phyloP scores from a whole-genome alignment of 176 grass and related monocot species.

The Panicum miliaceum region DNA sequence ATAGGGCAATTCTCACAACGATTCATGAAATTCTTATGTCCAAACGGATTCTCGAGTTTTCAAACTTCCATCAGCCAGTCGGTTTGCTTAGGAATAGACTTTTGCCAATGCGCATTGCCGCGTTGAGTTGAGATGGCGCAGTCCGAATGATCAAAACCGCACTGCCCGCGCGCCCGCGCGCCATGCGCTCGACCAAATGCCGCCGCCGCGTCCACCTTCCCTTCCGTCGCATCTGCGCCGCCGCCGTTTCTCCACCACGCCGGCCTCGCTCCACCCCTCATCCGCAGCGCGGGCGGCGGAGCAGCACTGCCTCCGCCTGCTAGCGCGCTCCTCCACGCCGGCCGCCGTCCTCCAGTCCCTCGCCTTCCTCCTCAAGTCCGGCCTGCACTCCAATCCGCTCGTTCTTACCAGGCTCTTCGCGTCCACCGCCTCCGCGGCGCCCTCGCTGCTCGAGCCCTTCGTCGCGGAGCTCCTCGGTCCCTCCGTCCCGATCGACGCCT shows the following conservation, averaged over 20 bases:
- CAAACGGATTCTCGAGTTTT: background rate
- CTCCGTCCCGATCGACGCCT: slow-evolving; percentile 43
- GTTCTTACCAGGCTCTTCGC: slow-evolving; percentile 61
- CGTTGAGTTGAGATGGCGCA: background rate
- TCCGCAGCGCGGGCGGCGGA: slow-evolving; percentile 41
- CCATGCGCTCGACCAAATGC: slow-evolving; percentile 42
- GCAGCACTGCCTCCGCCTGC: slow-evolving; percentile 62
- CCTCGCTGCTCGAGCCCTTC: slow-evolving; percentile 64
- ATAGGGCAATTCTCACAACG: background rate
- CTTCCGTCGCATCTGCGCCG: background rate
- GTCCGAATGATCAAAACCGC: background rate
- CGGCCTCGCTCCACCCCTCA: background rate
- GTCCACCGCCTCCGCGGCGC: slow-evolving; percentile 37
- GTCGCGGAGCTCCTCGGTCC: slow-evolving; percentile 45
- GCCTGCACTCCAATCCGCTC: slow-evolving; percentile 51
- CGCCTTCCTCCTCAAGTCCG: slow-evolving; percentile 57
- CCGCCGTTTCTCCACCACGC: slow-evolving; percentile 19
- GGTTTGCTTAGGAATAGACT: background rate
- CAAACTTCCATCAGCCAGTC: no score
- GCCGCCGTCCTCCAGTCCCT: slow-evolving; percentile 38
- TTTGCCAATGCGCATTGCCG: background rate
- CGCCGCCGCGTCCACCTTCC: background rate
- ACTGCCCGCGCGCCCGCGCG: background rate
- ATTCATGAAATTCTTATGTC: background rate
- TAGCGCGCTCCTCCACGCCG: slow-evolving; percentile 35